Conservation (phyloP, 768 basidiomycete species). For the Leucosporidium scottii region DNA sequence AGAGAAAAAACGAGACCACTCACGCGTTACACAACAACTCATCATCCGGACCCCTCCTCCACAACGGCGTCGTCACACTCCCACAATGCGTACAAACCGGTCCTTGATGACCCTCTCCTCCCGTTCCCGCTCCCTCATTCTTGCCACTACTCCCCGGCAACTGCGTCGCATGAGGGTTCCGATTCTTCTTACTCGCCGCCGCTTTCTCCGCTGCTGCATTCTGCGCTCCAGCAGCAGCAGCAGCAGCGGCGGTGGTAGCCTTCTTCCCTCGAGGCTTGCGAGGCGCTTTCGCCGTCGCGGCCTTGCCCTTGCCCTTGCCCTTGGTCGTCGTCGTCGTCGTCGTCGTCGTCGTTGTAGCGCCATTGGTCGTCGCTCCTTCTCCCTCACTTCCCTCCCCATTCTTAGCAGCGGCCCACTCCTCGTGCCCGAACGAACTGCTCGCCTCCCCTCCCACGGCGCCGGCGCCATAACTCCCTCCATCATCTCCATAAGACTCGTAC, state of each 20-base stretch:
- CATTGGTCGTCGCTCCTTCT: too few relatives aligned
- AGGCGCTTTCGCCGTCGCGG: background rate
- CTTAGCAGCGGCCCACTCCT: too few relatives aligned
- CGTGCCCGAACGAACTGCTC: too few relatives aligned
- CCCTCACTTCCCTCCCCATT: too few relatives aligned
- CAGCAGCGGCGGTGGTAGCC: background rate
- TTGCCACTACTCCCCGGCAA: conserved; percentile 18
- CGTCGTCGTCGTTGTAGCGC: too few relatives aligned
- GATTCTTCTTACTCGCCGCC: conserved; percentile 28
- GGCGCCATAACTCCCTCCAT: too few relatives aligned
- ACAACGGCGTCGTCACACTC: conserved; percentile 70
- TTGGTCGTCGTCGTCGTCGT: too few relatives aligned
- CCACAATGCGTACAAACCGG: conserved; percentile 68
- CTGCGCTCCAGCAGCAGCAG: background rate
- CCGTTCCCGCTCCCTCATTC: conserved; percentile 27
- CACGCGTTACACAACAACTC: conserved; percentile 76
- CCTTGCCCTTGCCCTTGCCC: conserved; percentile 13
- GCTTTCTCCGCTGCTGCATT: background rate
- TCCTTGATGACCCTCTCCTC: conserved; percentile 26
- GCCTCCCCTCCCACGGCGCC: too few relatives aligned
- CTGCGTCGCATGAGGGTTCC: conserved; percentile 35
- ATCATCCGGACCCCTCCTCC: conserved; percentile 73
- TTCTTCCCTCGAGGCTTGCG: conserved; percentile 1
- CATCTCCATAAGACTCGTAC: too few relatives aligned
- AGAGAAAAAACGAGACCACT: background rate